Evolutionary conservation across 169 alveolate genomes (phyloP).

Genomic region (Cryptosporidium sp.): DNA sequence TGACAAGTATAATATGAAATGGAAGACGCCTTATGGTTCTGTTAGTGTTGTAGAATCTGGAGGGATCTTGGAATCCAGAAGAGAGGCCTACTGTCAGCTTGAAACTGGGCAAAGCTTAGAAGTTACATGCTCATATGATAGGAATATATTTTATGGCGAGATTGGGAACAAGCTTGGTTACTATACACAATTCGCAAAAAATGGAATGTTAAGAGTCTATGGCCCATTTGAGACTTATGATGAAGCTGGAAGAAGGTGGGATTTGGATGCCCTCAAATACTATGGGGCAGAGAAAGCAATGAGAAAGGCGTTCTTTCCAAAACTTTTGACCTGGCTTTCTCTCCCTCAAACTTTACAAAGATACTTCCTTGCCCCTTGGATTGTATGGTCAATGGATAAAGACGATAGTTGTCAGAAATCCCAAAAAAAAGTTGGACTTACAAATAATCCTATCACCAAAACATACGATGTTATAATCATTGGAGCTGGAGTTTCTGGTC

Average conservation of each 20-base stretch:
- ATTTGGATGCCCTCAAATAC: constrained; percentile 64
- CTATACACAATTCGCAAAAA: constrained; percentile 65
- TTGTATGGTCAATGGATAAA: constrained; percentile 71
- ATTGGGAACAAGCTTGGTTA: constrained; percentile 35
- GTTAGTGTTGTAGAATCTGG: constrained; percentile 50
- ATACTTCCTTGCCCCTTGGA: constrained; percentile 75
- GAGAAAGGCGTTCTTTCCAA: constrained; percentile 60
- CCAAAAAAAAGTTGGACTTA: neutral
- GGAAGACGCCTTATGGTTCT: constrained; percentile 74
- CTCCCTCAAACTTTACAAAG: constrained; percentile 62
- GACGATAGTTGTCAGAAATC: constrained; percentile 18
- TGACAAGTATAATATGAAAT: constrained; percentile 56
- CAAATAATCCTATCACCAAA: constrained; percentile 17
- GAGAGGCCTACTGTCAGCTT: constrained; percentile 38
- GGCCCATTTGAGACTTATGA: constrained; percentile 73
- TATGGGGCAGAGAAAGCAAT: constrained; percentile 75
- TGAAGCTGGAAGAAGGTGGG: constrained; percentile 77
- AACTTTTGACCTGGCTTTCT: constrained; percentile 70
- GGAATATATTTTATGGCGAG: constrained; percentile 69
- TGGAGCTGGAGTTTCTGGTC: constrained; percentile 70
- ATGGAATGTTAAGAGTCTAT: constrained; percentile 68
- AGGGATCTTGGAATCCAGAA: constrained; percentile 61
- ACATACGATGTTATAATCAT: constrained; percentile 50
- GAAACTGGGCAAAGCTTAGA: constrained; percentile 28
- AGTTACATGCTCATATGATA: constrained; percentile 29